Evolutionary conservation across 2,329 filamentous ascomycete genomes (phyloP).

Genomic region (Gaeumannomyces sp.): DNA sequence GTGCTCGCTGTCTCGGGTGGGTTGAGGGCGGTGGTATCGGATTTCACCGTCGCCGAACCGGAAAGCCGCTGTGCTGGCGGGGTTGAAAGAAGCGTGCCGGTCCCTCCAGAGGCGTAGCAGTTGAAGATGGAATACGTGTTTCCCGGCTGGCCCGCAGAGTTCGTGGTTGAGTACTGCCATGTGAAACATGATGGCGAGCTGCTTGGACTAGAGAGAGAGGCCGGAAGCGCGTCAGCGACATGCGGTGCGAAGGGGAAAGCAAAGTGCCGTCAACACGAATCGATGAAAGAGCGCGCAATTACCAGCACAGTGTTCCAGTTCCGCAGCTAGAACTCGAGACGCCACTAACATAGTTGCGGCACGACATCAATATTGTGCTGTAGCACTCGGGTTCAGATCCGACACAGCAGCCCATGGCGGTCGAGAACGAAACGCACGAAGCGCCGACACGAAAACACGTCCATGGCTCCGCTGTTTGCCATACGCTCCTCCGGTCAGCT

Average conservation of each 20-base stretch:
- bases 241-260: too few relatives aligned
- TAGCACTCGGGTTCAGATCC: constrained; percentile 2
- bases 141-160: not conserved
- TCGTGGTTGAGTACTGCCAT: constrained; percentile 8
- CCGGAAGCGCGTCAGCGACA: too few relatives aligned
- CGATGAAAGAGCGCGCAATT: not conserved
- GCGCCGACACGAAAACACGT: constrained; percentile 10
- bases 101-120: constrained; percentile 9
- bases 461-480: constrained; percentile 9
- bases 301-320: constrained; percentile 5
- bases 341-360: not conserved
- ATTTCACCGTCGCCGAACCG: not conserved
- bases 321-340: constrained; percentile 1
- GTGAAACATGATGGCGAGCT: constrained; percentile 8
- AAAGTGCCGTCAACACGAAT: too few relatives aligned
- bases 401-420: constrained; percentile 7
- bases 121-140: constrained; percentile 9
- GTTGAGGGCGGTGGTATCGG: not conserved
- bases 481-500: not conserved
- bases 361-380: constrained; percentile 2
- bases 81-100: constrained; percentile 4
- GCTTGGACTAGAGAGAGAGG: not conserved
- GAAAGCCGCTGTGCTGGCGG: not conserved
- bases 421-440: constrained; percentile 1
- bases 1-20: not conserved